Evolutionary conservation across 169 alveolate species (phyloP), one percentile per base, ranked within the genome.

Genomic region (Babesia bigemina): DNA sequence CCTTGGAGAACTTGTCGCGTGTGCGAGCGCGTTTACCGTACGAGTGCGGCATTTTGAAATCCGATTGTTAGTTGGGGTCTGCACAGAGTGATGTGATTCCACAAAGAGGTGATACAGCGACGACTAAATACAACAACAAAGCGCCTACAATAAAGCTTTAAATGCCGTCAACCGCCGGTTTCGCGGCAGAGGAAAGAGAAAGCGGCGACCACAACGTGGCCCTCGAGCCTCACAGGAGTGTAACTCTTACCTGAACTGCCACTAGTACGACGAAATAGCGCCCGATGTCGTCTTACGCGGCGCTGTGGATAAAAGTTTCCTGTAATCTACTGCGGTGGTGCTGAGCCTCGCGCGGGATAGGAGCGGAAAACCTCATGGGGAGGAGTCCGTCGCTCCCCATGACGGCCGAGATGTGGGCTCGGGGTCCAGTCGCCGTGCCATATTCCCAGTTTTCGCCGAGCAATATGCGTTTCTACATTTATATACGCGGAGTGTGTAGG

Each of bases 1-100:
- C 96, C 95, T 97, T 96, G 45, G 99, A 90, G 94, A 95, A 97
- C 94, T 97, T 94, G 75, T 96, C 93, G 90, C 99, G 97, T 58
- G 99, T 97, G 84, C 99, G 97, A 63, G 99, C 98, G 82, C 99
- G 93, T 86, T 95, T 92, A 74, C 99, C 99, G 91, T 86, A 93
- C 63, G 98, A 94, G 90, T 83, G 90, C 73, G 90, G 90, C 90
- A 83, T 83, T 73, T 63, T 75, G 45, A 47, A 44, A 67, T 67
- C 76, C 76, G 65, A 67, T 67, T 67, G 21, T 9, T 26, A 50
- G n/a, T 19, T 33, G 56, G 63, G 57, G 66, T 53, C 76, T 67
- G 65, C 29, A 29, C 28, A 29, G 9, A 47, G 52, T 8, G 33
- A 53, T 4, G 42, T 44, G 55, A 61, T 61, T 36, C 56, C 70